Evolutionary conservation across 495 filamentous ascomycete species (phyloP).

Genomic region (Pyrenopolyporus hunteri): DNA sequence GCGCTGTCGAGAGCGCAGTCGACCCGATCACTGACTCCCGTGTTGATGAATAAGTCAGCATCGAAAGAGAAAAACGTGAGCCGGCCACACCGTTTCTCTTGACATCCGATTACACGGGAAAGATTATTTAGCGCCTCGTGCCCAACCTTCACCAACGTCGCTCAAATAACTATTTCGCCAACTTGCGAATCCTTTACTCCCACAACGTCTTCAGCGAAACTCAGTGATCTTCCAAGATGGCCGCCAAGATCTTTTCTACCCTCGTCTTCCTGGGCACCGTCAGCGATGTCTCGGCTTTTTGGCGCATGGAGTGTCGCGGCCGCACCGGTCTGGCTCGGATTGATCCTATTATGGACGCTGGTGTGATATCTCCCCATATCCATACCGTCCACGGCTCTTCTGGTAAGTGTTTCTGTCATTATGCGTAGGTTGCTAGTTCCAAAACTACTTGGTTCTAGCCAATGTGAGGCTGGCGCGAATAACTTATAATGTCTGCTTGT

Average conservation of each 20-base stretch:
- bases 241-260: constrained; percentile 33
- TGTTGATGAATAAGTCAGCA: background rate
- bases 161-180: background rate
- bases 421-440: background rate
- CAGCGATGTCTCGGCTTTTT: constrained; percentile 67
- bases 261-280: constrained; percentile 45
- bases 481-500: background rate
- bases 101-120: background rate
- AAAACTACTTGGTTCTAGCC: too few relatives aligned
- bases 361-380: constrained; percentile 65
- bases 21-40: too few relatives aligned
- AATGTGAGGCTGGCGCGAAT: background rate
- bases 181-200: background rate
- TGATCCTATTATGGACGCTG: constrained; percentile 73
- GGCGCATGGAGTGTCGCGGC: constrained; percentile 83
- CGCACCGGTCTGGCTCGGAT: constrained; percentile 68
- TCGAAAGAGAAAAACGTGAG: constrained; percentile 18
- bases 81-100: constrained; percentile 27
- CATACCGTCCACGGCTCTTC: constrained; percentile 76
- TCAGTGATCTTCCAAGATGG: constrained; percentile 40
- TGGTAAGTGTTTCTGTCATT: constrained; percentile 46
- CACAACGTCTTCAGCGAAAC: background rate
- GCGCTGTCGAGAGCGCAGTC: constrained; percentile 8
- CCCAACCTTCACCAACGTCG: background rate
- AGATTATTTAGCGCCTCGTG: too few relatives aligned